Evolutionary conservation across 805 yeast species (phyloP), one percentile per base, ranked within the genome.

Genomic region (Candida mattraensis): DNA sequence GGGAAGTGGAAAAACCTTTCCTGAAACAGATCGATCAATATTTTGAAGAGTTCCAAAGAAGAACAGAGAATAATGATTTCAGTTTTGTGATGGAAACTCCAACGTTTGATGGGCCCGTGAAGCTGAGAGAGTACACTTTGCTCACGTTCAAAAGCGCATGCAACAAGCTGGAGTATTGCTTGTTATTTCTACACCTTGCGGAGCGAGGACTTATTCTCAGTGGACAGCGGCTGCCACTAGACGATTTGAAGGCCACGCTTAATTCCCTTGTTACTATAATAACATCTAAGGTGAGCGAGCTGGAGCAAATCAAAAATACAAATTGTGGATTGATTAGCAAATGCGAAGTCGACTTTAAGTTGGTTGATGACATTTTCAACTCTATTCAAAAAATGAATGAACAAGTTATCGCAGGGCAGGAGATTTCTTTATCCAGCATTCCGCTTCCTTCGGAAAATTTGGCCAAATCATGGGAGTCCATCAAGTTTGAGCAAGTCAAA

Each of bases 251-350:
- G 15, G 30, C 26, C 4, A 10, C 11, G 2, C 24, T 44, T 17
- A 24, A 25, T 11, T 19, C 21, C 7, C 7, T 35, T n/a, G 11
- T 14, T 18, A 20, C 11, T 3, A 14, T 15, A 9, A 7, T 42
- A 7, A n/a, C 14, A 4, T 26, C 14, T n/a, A 32, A 31, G 17
- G 13, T 33, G 2, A 10, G 5, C 11, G 10, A 12, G 10, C 23
- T 40, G 3, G 37, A 30, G 22, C 22, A 28, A 5, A 26, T 39
- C 5, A 32, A 29, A 10, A 21, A 22, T 11, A 24, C 16, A 7
- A 26, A 24, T 10, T 23, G 31, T 7, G 48, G 48, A 6, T 10
- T 44, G 10, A 15, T 37, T 16, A 24, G 28, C n/a, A 16, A n/a
- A 14, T 16, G 11, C 3, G 18, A 17, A 7, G 9, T 30, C 5